Base-by-base conservation (phyloP, 768 basidiomycete species). In the Suillus subluteus region DNA sequence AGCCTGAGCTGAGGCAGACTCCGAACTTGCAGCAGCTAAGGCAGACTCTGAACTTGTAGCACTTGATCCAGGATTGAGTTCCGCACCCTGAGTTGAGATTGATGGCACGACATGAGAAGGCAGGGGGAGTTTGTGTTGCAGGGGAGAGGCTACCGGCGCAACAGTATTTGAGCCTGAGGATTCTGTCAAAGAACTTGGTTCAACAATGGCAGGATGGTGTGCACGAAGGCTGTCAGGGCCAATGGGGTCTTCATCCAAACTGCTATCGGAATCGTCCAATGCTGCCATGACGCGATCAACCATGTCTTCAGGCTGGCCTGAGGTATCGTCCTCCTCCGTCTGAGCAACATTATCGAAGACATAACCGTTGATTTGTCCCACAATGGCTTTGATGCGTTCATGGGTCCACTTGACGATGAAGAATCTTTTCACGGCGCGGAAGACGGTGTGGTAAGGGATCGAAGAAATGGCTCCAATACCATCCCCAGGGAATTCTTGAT, bases 401-500 rank as follows among this genome's bases (percentile, higher is more conserved):
- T 26, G 48, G 50, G 35, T 26, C 63, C 63, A 52, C 40, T 38
- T 30, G 9, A 30, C 12, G 2, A 64, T 55, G 37, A 65, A 56
- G 55, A 65, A 41, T 40, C 13, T 43, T 43, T 61, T 65, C 7
- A 41, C 26, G 1, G 38, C 37, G 1, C 26, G 26, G 35, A 65
- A 65, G 16, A 37, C 4, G 8, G 58, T 56, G 30, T 41, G 18
- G 26, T 65, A 65, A 16, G 26, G 38, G 41, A 65, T 65, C 21
- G 13, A 23, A 30, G 64, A 65, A 15, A 37, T 61, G 21, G 30
- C 64, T 38, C 64, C 64, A 23, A 58, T 62, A 18, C 55, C 55
- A 15, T 65, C 64, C 16, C 38, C 21, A 1, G 48, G 38, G 55
- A 65, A 65, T 37, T 38, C 38, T 26, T 26, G 40, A 59, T 61